Evolutionary conservation across 768 basidiomycete genomes (phyloP).

Genomic region (Boletus rubescentipes): DNA sequence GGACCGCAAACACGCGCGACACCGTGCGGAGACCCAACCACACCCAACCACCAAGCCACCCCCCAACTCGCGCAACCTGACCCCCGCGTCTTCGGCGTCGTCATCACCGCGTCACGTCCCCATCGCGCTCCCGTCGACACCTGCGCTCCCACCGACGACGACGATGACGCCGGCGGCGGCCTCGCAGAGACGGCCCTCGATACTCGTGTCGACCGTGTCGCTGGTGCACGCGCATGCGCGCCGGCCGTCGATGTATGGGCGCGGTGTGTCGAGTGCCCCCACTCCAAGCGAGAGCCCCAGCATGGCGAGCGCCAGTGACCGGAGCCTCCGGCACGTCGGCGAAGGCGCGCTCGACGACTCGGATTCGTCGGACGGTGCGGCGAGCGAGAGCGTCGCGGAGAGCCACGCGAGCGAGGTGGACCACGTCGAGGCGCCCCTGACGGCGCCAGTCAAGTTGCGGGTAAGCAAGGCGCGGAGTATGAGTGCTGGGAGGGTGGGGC

Average conservation of each 20-base stretch:
- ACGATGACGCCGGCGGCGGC: conserved; percentile 48
- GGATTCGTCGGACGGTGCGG: conserved; percentile 51
- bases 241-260: conserved; percentile 41
- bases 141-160: conserved; percentile 27
- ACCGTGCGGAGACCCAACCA: conserved; percentile 16
- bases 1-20: conserved; percentile 23
- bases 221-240: conserved; percentile 30
- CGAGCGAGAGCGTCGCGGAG: conserved; percentile 20
- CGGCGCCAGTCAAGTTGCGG: conserved; percentile 14
- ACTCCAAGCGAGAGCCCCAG: conserved; percentile 35
- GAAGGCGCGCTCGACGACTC: conserved; percentile 80
- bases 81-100: conserved; percentile 56
- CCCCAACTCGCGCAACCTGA: conserved; percentile 46
- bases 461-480: conserved; percentile 40
- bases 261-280: conserved; percentile 34
- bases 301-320: conserved; percentile 38
- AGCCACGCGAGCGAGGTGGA: conserved; percentile 31
- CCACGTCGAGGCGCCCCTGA: conserved; percentile 30
- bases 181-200: conserved; percentile 40
- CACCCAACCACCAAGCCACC: conserved; percentile 27
- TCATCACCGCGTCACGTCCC: conserved; percentile 54
- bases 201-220: conserved; percentile 37
- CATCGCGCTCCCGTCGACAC: conserved; percentile 33
- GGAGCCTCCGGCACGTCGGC: conserved; percentile 62
- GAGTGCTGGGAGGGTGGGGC: conserved; percentile 24